phyloP scores from a whole-genome alignment of 139 green algal species.

The Monoraphidium neglectum region DNA sequence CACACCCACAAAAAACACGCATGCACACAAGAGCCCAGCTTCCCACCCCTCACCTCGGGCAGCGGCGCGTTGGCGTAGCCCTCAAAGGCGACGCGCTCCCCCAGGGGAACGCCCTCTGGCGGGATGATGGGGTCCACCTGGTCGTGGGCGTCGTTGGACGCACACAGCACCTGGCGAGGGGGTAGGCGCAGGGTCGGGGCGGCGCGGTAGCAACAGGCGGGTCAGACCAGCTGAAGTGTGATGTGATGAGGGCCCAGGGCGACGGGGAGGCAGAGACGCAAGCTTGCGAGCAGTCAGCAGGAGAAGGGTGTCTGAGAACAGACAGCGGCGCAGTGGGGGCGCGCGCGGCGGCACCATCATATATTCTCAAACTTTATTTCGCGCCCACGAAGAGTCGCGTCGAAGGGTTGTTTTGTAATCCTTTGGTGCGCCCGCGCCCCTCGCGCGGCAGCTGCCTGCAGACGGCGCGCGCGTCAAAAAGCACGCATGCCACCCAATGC shows the following conservation, averaged over 20 bases:
- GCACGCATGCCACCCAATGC: not conserved
- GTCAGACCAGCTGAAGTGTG: not conserved
- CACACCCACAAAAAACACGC: too few relatives aligned
- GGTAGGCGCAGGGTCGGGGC: not conserved
- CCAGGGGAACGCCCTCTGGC: constrained; percentile 77
- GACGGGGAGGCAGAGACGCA: too few relatives aligned
- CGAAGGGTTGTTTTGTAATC: not conserved
- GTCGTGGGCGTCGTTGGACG: constrained; percentile 78
- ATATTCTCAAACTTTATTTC: constrained; percentile 63
- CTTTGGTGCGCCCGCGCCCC: not conserved
- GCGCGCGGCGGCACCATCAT: constrained; percentile 37
- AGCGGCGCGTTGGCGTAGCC: constrained; percentile 59
- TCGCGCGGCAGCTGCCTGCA: too few relatives aligned
- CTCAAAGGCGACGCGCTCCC: constrained; percentile 75
- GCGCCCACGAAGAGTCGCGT: too few relatives aligned
- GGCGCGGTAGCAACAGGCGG: not conserved
- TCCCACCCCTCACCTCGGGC: constrained; percentile 66
- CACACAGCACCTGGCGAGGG: constrained; percentile 77
- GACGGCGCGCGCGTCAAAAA: too few relatives aligned
- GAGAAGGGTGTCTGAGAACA: too few relatives aligned
- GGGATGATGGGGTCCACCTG: constrained; percentile 84
- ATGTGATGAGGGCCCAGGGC: not conserved
- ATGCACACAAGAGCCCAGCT: too few relatives aligned
- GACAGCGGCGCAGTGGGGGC: too few relatives aligned
- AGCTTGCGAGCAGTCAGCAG: too few relatives aligned